Evolutionary conservation across 2,329 filamentous ascomycete species (phyloP), one percentile per base, ranked within the genome.

Genomic region (Hypoxylon rubiginosum): DNA sequence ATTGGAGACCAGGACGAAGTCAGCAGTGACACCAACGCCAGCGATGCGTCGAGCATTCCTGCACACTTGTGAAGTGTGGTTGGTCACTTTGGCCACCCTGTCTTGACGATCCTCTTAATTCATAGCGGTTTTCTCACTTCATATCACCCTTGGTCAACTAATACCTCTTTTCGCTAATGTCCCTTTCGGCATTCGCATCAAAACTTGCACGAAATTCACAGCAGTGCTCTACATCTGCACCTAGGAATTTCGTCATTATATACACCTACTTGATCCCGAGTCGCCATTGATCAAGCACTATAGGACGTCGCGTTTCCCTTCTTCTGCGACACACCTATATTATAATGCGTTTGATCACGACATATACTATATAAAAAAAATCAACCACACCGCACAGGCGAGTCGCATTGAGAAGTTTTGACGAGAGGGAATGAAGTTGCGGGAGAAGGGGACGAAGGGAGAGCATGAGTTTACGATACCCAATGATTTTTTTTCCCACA

Each of bases 1-100:
- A 13, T 19, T n/a, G 62, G 57, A 15, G 66, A 59, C 4, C 55
- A 43, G 6, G 66, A 70, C 3, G 65, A 71, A 7, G 39, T 68
- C 21, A 77, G 75, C 64, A 77, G 75, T 17, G 72, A 77, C 51
- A 77, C 76, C 7, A 76, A 76, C 61, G 76, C 76, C 9, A 77
- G 75, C 19, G 67, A 73, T 8, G 75, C 71, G 4, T 68, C 71
- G 34, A 76, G 75, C 55, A 77, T 77, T 11, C 76, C 75, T 30
- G 75, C 76, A 17, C 71, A 57, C n/a, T 26, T 67, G 32, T 71
- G 39, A 30, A 34, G 13, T 52, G n/a, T 48, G 17, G 4, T 11
- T 30, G 15, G 15, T 26, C 54, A 43, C 52, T 41, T 46, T 60
- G 41, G 54, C 52, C 30, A 26, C 21, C 28, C 9, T 19, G 13